Conservation (phyloP, 1,284 basidiomycete species). For the Ustilago shanxiensis region DNA sequence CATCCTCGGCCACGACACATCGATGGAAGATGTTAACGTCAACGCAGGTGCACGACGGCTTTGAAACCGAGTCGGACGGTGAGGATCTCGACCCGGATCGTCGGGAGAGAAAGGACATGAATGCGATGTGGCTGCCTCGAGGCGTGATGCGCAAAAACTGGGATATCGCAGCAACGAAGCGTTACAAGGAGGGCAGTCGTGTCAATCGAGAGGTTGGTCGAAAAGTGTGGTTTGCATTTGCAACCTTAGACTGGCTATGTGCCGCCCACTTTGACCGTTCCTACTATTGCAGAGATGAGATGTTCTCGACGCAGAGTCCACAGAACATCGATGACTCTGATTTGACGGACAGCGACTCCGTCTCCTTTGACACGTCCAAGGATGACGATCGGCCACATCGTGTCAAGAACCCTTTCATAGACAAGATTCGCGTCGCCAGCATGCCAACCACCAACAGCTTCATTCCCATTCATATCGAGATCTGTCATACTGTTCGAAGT, state of each 20-base stretch:
- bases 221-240: constrained; percentile 54
- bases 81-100: constrained; percentile 46
- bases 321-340: constrained; percentile 61
- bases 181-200: constrained; percentile 43
- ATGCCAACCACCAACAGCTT: constrained; percentile 56
- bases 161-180: constrained; percentile 30
- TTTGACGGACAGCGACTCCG: constrained; percentile 29
- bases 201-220: constrained; percentile 40
- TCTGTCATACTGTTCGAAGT: constrained; percentile 54
- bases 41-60: constrained; percentile 32
- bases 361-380: neutral
- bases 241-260: constrained; percentile 46
- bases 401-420: constrained; percentile 21
- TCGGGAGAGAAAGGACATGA: constrained; percentile 33
- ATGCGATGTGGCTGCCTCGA: constrained; percentile 46
- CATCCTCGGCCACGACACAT: constrained; percentile 17
- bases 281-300: constrained; percentile 45
- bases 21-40: constrained; percentile 49
- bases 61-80: constrained; percentile 44
- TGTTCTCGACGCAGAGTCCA: constrained; percentile 55
- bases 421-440: constrained; percentile 30
- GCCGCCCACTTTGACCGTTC: constrained; percentile 45
- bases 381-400: constrained; percentile 23
- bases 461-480: constrained; percentile 50
- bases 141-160: constrained; percentile 23